A percentile compares a stretch with the other conserved stretches of the same genome.
Conservation (phyloP, 257 asterid species). For the Gynochthodes officinalis region DNA sequence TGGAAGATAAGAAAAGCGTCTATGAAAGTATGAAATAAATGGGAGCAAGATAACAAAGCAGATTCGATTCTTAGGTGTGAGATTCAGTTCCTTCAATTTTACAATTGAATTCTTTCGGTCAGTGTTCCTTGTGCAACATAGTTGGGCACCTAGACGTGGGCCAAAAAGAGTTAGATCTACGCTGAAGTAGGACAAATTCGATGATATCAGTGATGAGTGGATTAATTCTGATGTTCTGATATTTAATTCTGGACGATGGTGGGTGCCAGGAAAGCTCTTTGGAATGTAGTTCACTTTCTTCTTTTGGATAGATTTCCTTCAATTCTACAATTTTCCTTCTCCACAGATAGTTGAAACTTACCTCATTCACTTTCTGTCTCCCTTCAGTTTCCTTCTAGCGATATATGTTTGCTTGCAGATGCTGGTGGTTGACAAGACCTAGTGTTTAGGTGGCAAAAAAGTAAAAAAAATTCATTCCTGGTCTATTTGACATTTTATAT, state of each 20-base stretch:
- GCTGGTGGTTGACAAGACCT: too few relatives aligned
- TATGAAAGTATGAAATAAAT: constrained; percentile 72
- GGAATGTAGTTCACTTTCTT: constrained; percentile 44
- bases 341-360: too few relatives aligned
- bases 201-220: constrained; percentile 67
- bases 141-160: constrained; percentile 52
- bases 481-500: neutral
- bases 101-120: constrained; percentile 68
- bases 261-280: constrained; percentile 74
- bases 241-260: constrained; percentile 81
- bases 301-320: constrained; percentile 1
- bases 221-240: constrained; percentile 60
- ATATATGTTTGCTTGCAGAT: too few relatives aligned
- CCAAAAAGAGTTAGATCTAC: constrained; percentile 64
- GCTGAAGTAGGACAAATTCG: constrained; percentile 53
- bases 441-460: neutral
- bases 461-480: neutral
- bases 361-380: neutral
- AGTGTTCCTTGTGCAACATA: constrained; percentile 71
- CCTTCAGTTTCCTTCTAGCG: neutral
- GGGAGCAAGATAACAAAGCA: constrained; percentile 59
- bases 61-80: constrained; percentile 61
- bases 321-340: neutral
- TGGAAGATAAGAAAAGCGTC: constrained; percentile 56
- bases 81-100: constrained; percentile 63